A percentile compares a stretch with the other conserved stretches of the same genome.
phyloP scores from a whole-genome alignment of 768 basidiomycete genomes.

The Amanita phalloides region DNA sequence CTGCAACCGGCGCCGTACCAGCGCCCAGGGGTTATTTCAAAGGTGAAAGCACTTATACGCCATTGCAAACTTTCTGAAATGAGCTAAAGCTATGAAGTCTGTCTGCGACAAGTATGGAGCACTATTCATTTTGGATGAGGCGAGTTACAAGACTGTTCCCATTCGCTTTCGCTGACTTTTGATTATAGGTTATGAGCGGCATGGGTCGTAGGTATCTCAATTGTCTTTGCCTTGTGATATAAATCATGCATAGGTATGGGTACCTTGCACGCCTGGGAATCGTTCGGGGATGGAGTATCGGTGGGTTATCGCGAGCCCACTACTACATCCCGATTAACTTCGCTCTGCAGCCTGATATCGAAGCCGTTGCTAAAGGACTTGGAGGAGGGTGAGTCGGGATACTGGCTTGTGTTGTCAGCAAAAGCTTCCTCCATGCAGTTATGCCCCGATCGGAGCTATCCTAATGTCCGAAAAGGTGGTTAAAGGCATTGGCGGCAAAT shows the following conservation, averaged over 20 bases:
- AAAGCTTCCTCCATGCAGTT: constrained; percentile 28
- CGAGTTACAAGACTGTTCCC: constrained; percentile 11
- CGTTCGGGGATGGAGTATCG: constrained; percentile 61
- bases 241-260: constrained; percentile 57
- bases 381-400: constrained; percentile 71
- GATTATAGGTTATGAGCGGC: constrained; percentile 62
- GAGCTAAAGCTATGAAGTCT: constrained; percentile 53
- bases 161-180: neutral
- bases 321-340: neutral
- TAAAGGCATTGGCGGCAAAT: constrained; percentile 53
- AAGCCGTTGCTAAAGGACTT: constrained; percentile 83
- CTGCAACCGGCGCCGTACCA: constrained; percentile 65
- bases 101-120: constrained; percentile 71
- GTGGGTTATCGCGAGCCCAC: constrained; percentile 16
- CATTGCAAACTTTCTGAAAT: neutral
- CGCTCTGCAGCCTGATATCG: constrained; percentile 57
- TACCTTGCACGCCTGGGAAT: constrained; percentile 79
- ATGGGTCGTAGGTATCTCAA: constrained; percentile 61
- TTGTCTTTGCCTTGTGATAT: neutral
- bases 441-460: constrained; percentile 74
- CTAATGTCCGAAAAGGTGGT: constrained; percentile 66
- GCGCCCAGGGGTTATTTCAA: constrained; percentile 81
- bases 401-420: neutral
- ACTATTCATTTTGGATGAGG: constrained; percentile 82
- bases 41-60: constrained; percentile 14